Evolutionary conservation across 2,329 filamentous ascomycete genomes (phyloP).

Genomic region (Plectosphaerella sp.): DNA sequence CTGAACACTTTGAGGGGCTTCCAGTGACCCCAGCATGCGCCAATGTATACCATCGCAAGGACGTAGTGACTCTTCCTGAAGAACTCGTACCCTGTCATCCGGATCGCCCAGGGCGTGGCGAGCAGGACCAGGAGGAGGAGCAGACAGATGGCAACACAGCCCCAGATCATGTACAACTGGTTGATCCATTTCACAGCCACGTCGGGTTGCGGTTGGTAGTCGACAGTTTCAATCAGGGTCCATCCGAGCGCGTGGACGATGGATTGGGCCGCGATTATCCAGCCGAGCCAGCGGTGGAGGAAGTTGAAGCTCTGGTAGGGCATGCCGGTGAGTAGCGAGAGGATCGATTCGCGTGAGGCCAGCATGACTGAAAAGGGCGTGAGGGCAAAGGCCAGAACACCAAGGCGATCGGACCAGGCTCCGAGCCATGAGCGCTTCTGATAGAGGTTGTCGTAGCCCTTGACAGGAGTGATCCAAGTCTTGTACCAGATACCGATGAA

Average conservation of each 20-base stretch:
- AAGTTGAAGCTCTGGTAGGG: slow-evolving; percentile 77
- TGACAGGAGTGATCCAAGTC: slow-evolving; percentile 67
- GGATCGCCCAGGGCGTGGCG: slow-evolving; percentile 50
- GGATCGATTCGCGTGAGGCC: slow-evolving; percentile 63
- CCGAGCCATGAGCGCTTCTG: slow-evolving; percentile 65
- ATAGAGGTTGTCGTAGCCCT: slow-evolving; percentile 45
- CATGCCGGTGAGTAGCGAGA: slow-evolving; percentile 66
- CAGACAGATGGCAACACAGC: slow-evolving; percentile 61
- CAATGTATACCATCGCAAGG: slow-evolving; percentile 69
- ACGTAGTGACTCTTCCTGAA: slow-evolving; percentile 73
- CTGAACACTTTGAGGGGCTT: slow-evolving; percentile 35
- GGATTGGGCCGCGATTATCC: slow-evolving; percentile 66
- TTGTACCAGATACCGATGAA: slow-evolving; percentile 66
- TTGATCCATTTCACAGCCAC: slow-evolving; percentile 52
- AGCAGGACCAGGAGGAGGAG: slow-evolving; percentile 55
- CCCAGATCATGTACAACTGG: slow-evolving; percentile 69
- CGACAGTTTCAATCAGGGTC: slow-evolving; percentile 59
- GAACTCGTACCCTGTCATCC: slow-evolving; percentile 68
- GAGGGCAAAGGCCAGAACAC: slow-evolving; percentile 67
- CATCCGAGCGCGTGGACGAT: slow-evolving; percentile 67
- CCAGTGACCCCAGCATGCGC: slow-evolving; percentile 75
- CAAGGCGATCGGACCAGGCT: slow-evolving; percentile 64
- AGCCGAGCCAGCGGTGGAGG: slow-evolving; percentile 71
- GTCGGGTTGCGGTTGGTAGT: slow-evolving; percentile 69
- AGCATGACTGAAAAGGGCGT: slow-evolving; percentile 67